Evolutionary conservation across 164 flowering plant species (phyloP).

Genomic region (Litsea cubeba): DNA sequence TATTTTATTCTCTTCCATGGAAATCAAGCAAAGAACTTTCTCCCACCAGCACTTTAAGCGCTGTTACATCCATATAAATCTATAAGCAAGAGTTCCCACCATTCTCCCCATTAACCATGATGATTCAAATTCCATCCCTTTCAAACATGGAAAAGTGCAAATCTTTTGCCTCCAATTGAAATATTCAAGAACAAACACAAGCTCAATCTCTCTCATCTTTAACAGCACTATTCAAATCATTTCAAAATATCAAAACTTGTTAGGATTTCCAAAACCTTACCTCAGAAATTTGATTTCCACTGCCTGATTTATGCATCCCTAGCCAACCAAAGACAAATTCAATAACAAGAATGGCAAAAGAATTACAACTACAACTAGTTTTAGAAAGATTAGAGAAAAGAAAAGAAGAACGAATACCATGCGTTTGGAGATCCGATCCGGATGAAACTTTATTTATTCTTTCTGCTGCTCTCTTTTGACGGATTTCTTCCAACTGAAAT

Average conservation of each 20-base stretch:
- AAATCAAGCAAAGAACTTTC: too few species aligned
- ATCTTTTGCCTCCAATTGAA: too few species aligned
- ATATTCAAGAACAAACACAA: not conserved
- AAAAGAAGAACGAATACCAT: conserved; percentile 26
- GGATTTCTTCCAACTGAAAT: conserved; percentile 81
- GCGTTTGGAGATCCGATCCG: conserved; percentile 56
- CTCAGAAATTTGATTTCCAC: conserved; percentile 59
- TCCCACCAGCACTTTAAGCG: too few species aligned
- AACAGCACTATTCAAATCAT: too few species aligned
- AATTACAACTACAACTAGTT: conserved; percentile 19
- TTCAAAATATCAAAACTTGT: not conserved
- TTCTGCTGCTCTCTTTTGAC: conserved; percentile 87
- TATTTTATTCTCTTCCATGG: too few species aligned
- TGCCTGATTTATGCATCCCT: conserved; percentile 58
- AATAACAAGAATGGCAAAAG: not conserved
- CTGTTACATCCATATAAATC: too few species aligned
- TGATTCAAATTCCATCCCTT: too few species aligned
- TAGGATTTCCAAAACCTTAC: conserved; percentile 26
- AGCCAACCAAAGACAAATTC: not conserved
- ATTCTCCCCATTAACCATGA: too few species aligned
- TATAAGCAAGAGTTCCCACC: too few species aligned
- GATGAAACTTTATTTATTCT: conserved; percentile 62
- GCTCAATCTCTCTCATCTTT: too few species aligned
- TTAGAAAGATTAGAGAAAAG: not conserved
- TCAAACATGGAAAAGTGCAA: too few species aligned